Evolutionary conservation across 2,329 filamentous ascomycete species (phyloP), one percentile per base, ranked within the genome.

Genomic region (Cladophialophora bantiana): DNA sequence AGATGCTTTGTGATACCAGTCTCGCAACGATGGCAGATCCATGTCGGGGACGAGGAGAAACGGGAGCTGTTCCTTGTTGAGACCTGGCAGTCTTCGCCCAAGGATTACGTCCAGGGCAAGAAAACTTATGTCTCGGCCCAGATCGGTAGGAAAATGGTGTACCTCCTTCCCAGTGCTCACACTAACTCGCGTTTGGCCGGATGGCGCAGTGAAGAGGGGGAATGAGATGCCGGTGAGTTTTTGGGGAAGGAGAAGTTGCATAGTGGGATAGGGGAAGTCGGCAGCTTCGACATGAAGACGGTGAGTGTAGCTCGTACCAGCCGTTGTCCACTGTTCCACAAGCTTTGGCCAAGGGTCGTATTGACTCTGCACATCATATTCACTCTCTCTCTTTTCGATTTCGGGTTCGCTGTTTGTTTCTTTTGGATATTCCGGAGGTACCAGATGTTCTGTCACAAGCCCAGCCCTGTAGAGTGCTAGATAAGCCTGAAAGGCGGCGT

Each of bases 401-500:
- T n/a, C 36, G n/a, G 36, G 32, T 2, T 52, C 40, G 10, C 54
- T 18, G 4, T 73, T 64, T 45, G 6, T 20, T 31, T 62, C 38
- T 32, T 63, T 56, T 12, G 54, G 40, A 34, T 10, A 26, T 15
- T 64, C 64, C 15, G 56, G 74, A 4, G 94, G 94, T 48, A 97
- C 82, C 0, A 97, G 78, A 72, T 96, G 84, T 13, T 96, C 86
- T 68, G 92, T 93, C 1, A 98, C 78, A 4, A 97, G 80, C 0
- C 90, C 90, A 32, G 86, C 89, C 7, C 85, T 72, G 74, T 94
- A 88, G 0, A 98, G 82, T 4, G 82, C 83, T 26, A 86, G 78
- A 74, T 94, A 97, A 0, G 93, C 91, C 73, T 92, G 86, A 68
- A 96, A 95, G 0, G 92, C 90, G 0, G 90, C 92, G 77, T 97